These are phyloP conservation scores for Fragilaria crotonensis DNA, from an alignment of 108 stramenopile species.

Conservation along the genomic window DNA sequence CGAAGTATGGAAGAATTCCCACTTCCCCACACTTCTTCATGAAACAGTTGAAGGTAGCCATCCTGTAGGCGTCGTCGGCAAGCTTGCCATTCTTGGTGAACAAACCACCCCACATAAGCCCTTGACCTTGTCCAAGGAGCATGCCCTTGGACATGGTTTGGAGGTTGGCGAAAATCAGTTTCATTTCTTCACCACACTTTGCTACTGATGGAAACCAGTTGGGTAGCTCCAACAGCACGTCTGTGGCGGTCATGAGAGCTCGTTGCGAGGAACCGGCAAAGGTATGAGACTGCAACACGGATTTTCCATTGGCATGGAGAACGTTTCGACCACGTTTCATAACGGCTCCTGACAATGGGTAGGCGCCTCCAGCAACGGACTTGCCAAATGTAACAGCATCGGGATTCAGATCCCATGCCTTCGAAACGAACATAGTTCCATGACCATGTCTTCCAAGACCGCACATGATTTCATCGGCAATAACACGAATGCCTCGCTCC, in stretches of 20 bases:
- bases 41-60: conserved; percentile 11
- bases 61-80: conserved; percentile 7
- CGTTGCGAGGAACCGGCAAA: conserved; percentile 45
- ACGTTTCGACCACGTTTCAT: conserved; percentile 24
- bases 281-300: conserved; percentile 56
- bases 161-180: conserved; percentile 19
- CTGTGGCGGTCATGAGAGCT: conserved; percentile 43
- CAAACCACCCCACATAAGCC: conserved; percentile 52
- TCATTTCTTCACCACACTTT: conserved; percentile 32
- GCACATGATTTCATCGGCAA: conserved; percentile 62
- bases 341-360: conserved; percentile 46
- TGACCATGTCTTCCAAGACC: conserved; percentile 49
- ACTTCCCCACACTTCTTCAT: conserved; percentile 26
- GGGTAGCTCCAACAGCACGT: conserved; percentile 32
- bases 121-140: conserved; percentile 40
- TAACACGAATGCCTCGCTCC: conserved; percentile 23
- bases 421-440: conserved; percentile 41
- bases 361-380: conserved; percentile 46
- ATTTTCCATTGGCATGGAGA: conserved; percentile 17
- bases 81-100: conserved; percentile 27
- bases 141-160: conserved; percentile 23
- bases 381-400: conserved; percentile 58
- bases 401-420: conserved; percentile 33
- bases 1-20: conserved; percentile 46
- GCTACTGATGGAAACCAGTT: conserved; percentile 25